phyloP scores from a whole-genome alignment of 305 asterid genomes.

The Fraxinus angustifolia region DNA sequence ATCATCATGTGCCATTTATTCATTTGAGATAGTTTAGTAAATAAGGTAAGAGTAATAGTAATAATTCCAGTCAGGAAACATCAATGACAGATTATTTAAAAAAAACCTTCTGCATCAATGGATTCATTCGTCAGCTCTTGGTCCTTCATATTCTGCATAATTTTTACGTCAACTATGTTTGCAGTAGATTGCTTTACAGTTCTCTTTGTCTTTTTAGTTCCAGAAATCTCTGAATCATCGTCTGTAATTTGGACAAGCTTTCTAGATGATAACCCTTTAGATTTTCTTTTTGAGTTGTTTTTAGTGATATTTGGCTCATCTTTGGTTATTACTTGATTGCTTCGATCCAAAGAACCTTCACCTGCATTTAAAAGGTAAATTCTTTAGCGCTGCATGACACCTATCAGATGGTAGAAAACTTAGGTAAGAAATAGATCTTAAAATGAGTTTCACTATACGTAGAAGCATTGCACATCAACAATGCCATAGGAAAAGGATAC shows the following conservation, averaged over 20 bases:
- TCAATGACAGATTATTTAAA: background rate
- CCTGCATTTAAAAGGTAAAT: slow-evolving; percentile 26
- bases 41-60: slow-evolving; percentile 8
- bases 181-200: slow-evolving; percentile 30
- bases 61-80: background rate
- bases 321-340: slow-evolving; percentile 28
- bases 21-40: slow-evolving; percentile 4
- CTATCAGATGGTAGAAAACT: background rate
- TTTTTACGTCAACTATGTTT: slow-evolving; percentile 22
- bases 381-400: background rate
- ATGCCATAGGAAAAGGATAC: slow-evolving; percentile 27
- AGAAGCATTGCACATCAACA: slow-evolving; percentile 1
- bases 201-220: slow-evolving; percentile 37
- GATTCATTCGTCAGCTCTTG: slow-evolving; percentile 39
- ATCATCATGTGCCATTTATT: slow-evolving; percentile 8
- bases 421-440: background rate
- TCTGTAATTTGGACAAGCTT: slow-evolving; percentile 19
- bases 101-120: slow-evolving; percentile 46
- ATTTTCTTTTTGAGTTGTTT: slow-evolving; percentile 37
- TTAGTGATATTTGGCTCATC: slow-evolving; percentile 22
- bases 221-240: slow-evolving; percentile 31
- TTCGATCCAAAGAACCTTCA: slow-evolving; percentile 28
- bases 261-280: slow-evolving; percentile 28
- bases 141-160: slow-evolving; percentile 19
- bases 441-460: background rate